Evolutionary conservation across 305 asterid genomes (phyloP).

Genomic region (Fraxinus greggii): DNA sequence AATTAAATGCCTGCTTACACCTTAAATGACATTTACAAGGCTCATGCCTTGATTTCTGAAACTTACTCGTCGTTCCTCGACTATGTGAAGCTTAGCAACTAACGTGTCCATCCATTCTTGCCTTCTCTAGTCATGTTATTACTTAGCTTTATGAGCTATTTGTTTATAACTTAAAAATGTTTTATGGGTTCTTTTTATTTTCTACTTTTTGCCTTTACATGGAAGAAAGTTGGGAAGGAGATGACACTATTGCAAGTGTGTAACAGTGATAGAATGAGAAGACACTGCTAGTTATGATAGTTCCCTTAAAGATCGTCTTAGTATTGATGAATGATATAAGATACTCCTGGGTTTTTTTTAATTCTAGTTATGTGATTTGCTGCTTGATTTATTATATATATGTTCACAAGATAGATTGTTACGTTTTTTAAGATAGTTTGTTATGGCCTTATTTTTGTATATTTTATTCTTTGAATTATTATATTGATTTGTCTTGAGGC

Average conservation of each 20-base stretch:
- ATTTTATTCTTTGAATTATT: neutral
- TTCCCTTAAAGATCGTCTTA: neutral
- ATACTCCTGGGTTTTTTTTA: neutral
- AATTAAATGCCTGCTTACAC: neutral
- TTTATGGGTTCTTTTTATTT: neutral
- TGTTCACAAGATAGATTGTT: neutral
- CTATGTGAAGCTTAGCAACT: neutral
- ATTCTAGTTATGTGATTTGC: neutral
- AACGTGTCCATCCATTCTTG: neutral
- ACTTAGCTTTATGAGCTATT: neutral
- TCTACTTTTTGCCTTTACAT: neutral
- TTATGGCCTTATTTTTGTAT: neutral
- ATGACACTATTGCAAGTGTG: neutral
- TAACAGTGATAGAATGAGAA: neutral
- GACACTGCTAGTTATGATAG: neutral
- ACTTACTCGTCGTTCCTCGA: neutral
- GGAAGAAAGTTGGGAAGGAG: neutral
- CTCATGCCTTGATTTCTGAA: neutral
- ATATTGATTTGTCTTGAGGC: neutral
- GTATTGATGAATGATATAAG: neutral
- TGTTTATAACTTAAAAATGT: neutral
- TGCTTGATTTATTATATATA: neutral
- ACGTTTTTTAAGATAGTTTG: neutral
- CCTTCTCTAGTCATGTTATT: neutral
- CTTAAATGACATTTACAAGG: neutral